These are phyloP conservation scores for Papiliotrema terrestris DNA, from an alignment of 1,284 basidiomycete species.

Conservation along the genomic window DNA sequence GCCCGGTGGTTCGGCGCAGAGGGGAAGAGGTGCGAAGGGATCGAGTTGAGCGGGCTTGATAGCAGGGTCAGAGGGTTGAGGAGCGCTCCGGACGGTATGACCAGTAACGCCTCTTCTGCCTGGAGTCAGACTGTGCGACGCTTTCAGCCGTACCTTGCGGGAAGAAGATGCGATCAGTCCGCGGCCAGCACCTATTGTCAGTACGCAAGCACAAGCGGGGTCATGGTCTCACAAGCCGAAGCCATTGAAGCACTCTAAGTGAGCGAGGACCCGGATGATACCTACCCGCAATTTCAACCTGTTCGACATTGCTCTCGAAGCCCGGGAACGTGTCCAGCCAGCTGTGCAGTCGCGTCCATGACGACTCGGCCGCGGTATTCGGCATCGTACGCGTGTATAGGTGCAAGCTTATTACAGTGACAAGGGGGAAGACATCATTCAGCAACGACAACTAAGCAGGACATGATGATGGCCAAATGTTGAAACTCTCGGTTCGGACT, in stretches of 20 bases:
- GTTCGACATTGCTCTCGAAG: slow-evolving; percentile 8
- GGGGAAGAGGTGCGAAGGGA: slow-evolving; percentile 37
- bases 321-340: slow-evolving; percentile 17
- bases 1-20: neutral
- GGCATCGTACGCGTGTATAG: no score
- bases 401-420: no score
- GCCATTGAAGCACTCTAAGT: no score
- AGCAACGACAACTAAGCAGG: no score
- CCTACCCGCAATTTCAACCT: slow-evolving; percentile 17
- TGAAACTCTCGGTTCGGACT: no score
- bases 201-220: neutral
- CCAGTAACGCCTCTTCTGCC: slow-evolving; percentile 60
- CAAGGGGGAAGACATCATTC: no score
- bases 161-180: slow-evolving; percentile 61
- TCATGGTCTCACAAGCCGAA: no score
- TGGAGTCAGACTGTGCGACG: slow-evolving; percentile 25
- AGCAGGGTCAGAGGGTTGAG: slow-evolving; percentile 65
- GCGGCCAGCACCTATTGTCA: slow-evolving; percentile 59
- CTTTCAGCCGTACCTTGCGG: slow-evolving; percentile 50
- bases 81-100: slow-evolving; percentile 64
- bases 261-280: neutral
- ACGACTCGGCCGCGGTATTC: no score
- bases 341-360: neutral
- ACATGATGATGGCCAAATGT: no score
- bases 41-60: slow-evolving; percentile 18